Evolutionary conservation across 1,139 yeast species (phyloP).

Genomic region (Protomyces gravidus): DNA sequence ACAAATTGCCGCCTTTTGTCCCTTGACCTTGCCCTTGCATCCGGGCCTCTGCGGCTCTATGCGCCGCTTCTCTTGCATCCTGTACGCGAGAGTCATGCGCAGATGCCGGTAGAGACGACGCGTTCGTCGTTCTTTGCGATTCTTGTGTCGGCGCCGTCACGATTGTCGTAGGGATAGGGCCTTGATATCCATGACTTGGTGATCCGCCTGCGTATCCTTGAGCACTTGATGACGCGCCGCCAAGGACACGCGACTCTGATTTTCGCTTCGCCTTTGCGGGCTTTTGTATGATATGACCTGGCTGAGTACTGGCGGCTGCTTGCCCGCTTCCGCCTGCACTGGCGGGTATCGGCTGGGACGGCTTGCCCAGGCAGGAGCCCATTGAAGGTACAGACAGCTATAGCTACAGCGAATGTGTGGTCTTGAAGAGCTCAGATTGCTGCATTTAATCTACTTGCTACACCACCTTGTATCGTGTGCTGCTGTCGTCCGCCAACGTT

Average conservation of each 20-base stretch:
- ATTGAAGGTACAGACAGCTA: background rate
- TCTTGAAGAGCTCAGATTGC: too few species aligned
- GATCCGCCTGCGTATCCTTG: background rate
- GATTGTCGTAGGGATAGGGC: background rate
- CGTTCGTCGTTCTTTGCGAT: background rate
- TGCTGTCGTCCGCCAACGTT: conserved; percentile 37
- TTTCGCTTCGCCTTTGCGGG: background rate
- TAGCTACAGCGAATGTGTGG: too few species aligned
- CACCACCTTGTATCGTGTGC: conserved; percentile 23
- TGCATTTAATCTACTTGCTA: too few species aligned
- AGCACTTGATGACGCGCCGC: background rate
- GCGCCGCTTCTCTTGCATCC: background rate
- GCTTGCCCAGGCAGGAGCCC: background rate
- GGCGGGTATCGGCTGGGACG: too few species aligned
- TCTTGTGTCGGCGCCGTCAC: background rate
- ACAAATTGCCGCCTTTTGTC: background rate
- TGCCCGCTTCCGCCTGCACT: too few species aligned
- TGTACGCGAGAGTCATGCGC: too few species aligned
- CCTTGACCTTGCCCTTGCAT: background rate
- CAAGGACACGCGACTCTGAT: background rate
- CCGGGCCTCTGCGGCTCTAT: background rate
- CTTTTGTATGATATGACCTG: background rate
- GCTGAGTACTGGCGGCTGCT: too few species aligned
- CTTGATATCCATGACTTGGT: background rate
- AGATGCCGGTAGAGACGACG: background rate